Percentiles rank a stretch among this genome's conserved stretches.
These are phyloP conservation scores for Spathaspora sp. DNA, from an alignment of 805 yeast species.

Conservation along the genomic window DNA sequence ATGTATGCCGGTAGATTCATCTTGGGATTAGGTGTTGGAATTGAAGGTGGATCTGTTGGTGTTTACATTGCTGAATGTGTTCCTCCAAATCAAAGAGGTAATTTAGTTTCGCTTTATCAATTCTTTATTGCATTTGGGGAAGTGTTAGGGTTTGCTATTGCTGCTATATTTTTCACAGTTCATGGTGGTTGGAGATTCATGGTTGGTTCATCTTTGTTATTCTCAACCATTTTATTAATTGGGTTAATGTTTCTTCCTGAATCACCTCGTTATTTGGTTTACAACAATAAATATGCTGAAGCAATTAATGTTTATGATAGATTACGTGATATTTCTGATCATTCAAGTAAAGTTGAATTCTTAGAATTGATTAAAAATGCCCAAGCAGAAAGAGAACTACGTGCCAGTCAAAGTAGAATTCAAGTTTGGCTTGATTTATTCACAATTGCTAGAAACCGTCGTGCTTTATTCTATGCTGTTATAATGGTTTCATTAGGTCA, in stretches of 20 bases:
- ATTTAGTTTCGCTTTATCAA: slow-evolving; percentile 59
- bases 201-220: slow-evolving; percentile 61
- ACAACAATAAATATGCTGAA: slow-evolving; percentile 38
- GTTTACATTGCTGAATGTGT: slow-evolving; percentile 60
- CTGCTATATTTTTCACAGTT: slow-evolving; percentile 57
- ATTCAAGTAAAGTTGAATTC: slow-evolving; percentile 48
- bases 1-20: slow-evolving; percentile 54
- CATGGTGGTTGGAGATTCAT: slow-evolving; percentile 62
- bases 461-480: slow-evolving; percentile 55
- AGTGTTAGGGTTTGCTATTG: slow-evolving; percentile 59
- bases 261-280: slow-evolving; percentile 44
- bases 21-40: slow-evolving; percentile 62
- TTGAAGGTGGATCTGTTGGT: slow-evolving; percentile 64
- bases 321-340: slow-evolving; percentile 45
- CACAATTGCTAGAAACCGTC: slow-evolving; percentile 54
- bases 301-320: slow-evolving; percentile 56
- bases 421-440: slow-evolving; percentile 50
- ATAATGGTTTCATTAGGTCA: slow-evolving; percentile 61
- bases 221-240: slow-evolving; percentile 47
- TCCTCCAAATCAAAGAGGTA: slow-evolving; percentile 57
- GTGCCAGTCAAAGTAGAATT: slow-evolving; percentile 28
- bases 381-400: slow-evolving; percentile 40
- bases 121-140: slow-evolving; percentile 66
- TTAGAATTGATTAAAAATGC: slow-evolving; percentile 55
- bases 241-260: slow-evolving; percentile 55